Base-by-base conservation (phyloP, 1,284 basidiomycete species). In the Pterulicium gracile region DNA sequence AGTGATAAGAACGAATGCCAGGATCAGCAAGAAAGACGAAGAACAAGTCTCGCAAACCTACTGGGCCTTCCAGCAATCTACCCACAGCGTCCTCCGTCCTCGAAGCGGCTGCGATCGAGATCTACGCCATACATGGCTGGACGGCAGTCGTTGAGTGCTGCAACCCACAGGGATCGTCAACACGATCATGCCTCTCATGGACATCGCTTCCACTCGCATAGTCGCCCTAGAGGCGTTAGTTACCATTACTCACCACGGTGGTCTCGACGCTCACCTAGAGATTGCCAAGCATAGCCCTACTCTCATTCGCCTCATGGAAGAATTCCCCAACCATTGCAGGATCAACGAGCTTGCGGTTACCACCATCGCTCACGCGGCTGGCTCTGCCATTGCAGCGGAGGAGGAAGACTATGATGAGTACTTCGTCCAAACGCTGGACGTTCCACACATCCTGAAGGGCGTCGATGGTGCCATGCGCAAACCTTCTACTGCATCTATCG, bases 211-310 rank as follows among this genome's bases (percentile, higher is more conserved):
- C 1, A 72, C 66, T 17, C 68, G 73, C 0, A 66, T 72, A 51
- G 61, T 81, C 45, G 75, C 70, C 3, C 62, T 83, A 3, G 71
- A 72, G 23, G 69, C 77, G 0, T 59, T 83, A 13, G 68, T 66
- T 1, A 73, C 70, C 22, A 67, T 81, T 10, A 81, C 80, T 0
- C 79, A 78, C 50, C 78, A 81, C 47, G 77, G 78, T 2, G 78
- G 78, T 4, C 47, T 58, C 4, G 61, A 66, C 18, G 66, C 73
- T 17, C 70, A 72, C 43, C 56, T 62, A 24, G 70, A 73, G 47
- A 75, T 83, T 43, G 73, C 78, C 0, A 65, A 65, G 24, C 56
- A 65, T 0, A 62, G 61, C 3, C 55, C 63, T 1, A 55, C 52
- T 1, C 60, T 82, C 4, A 47, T 73, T 13, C 64, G 63, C 19